Evolutionary conservation across 441 rosid genomes (phyloP).

Genomic region (Melastoma candidum): DNA sequence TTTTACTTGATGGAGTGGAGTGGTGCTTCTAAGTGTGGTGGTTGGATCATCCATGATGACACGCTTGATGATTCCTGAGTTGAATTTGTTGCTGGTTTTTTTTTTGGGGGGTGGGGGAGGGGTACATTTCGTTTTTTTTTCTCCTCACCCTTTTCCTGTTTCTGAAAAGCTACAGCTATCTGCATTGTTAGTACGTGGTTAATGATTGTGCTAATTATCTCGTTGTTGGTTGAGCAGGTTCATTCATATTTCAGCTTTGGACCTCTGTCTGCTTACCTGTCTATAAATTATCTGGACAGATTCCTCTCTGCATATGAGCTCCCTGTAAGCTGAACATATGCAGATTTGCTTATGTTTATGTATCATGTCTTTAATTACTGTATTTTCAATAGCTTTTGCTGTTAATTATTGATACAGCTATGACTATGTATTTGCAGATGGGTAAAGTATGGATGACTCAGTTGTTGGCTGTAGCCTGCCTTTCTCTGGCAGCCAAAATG

Average conservation of each 20-base stretch:
- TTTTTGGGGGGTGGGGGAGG: too few species aligned
- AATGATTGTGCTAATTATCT: constrained; percentile 10
- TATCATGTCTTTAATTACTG: not conserved
- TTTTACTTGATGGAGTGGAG: constrained; percentile 9
- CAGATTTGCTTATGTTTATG: not conserved
- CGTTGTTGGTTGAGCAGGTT: constrained; percentile 35
- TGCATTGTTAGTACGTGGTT: too few species aligned
- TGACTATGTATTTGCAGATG: constrained; percentile 26
- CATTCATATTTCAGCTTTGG: constrained; percentile 59
- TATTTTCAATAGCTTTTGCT: not conserved
- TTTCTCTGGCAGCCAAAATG: constrained; percentile 67
- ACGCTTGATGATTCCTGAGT: too few species aligned
- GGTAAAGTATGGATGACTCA: constrained; percentile 65
- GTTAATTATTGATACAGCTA: not conserved
- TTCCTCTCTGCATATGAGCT: constrained; percentile 55
- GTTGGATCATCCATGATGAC: too few species aligned
- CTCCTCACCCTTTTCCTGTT: too few species aligned
- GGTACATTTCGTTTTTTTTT: too few species aligned
- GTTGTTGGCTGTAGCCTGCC: constrained; percentile 58
- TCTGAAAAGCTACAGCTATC: too few species aligned
- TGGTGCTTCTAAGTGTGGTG: too few species aligned
- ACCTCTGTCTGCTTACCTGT: constrained; percentile 50
- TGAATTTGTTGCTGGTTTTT: too few species aligned
- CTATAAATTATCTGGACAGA: constrained; percentile 64
- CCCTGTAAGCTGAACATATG: constrained; percentile 36